Base-by-base conservation (phyloP, 2,329 filamentous ascomycete genomes). In the Meredithiella fracta region DNA sequence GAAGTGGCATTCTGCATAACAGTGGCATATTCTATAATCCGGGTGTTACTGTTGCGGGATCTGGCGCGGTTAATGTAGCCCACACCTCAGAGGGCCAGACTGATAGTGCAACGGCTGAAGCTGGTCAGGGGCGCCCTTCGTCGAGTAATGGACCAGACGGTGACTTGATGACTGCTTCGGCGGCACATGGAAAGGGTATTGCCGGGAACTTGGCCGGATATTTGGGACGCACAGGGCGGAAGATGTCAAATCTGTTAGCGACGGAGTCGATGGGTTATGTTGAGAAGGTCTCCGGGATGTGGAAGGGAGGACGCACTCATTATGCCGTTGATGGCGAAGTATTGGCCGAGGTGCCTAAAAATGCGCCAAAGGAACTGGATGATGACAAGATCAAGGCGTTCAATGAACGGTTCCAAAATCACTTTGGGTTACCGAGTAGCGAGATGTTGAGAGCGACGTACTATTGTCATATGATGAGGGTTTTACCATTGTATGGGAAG, bases 221-320 rank as follows among this genome's bases (percentile, higher is more conserved):
- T 65, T 72, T 96, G 53, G 86, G 85, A 64, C 83, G 77, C 56
- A 81, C 85, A 22, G 84, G 88, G 22, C 85, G 86, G 62, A 80
- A 81, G 34, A 86, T 97, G 81, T 87, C 86, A 59, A 86, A 75
- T 26, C 70, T 94, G 7, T 70, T 97, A 49, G 86, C 91, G 5
- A 87, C 84, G 0, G 90, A 96, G 66, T 94, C 91, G 0, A 94
- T 95, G 82, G 89, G 88, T 1, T 97, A 97, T 65, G 84, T 95
- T 31, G 90, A 94, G 65, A 97, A 96, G 67, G 90, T 97, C 0
- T 94, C 91, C 0, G 91, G 89, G 38, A 97, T 97, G 86, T 92
- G 92, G 81, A 86, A 89, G 62, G 92, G 92, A 34, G 87, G 87
- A 11, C 83, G 84, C 62, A 89, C 84, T 63, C 91, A 97, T 67